These are phyloP conservation scores for Botryotinia narcissicola DNA, from an alignment of 2,329 filamentous ascomycete species.

Conservation along the genomic window DNA sequence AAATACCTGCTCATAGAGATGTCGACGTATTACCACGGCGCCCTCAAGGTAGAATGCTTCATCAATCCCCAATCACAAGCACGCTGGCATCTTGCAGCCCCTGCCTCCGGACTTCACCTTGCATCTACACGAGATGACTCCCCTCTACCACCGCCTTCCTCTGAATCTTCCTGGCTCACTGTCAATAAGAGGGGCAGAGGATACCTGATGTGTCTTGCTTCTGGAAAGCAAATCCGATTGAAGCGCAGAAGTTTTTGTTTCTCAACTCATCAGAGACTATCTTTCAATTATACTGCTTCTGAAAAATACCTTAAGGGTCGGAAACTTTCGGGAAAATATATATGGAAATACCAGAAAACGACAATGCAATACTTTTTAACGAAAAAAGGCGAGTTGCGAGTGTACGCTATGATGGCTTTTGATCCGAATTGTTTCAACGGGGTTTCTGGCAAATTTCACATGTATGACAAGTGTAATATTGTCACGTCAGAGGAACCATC, in stretches of 20 bases:
- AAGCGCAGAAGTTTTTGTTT: not conserved
- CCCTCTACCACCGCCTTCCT: not conserved
- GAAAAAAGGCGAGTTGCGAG: not conserved
- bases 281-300: constrained; percentile 1
- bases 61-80: not conserved
- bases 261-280: not conserved
- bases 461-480: not conserved
- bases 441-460: not conserved
- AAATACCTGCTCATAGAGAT: not conserved
- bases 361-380: not conserved
- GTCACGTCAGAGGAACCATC: not conserved
- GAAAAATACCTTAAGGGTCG: not conserved
- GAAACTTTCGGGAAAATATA: not conserved
- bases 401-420: not conserved
- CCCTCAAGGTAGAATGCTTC: not conserved
- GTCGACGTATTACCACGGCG: not conserved
- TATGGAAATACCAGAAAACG: not conserved
- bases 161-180: not conserved
- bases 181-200: not conserved
- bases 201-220: not conserved
- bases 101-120: not conserved
- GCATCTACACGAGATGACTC: not conserved
- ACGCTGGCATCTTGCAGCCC: not conserved
- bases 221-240: not conserved
- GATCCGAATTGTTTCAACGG: not conserved